A percentile compares a stretch with the other conserved stretches of the same genome.
These are phyloP conservation scores for Vitis rupestris DNA, from an alignment of 164 flowering plant species.

Conservation along the genomic window DNA sequence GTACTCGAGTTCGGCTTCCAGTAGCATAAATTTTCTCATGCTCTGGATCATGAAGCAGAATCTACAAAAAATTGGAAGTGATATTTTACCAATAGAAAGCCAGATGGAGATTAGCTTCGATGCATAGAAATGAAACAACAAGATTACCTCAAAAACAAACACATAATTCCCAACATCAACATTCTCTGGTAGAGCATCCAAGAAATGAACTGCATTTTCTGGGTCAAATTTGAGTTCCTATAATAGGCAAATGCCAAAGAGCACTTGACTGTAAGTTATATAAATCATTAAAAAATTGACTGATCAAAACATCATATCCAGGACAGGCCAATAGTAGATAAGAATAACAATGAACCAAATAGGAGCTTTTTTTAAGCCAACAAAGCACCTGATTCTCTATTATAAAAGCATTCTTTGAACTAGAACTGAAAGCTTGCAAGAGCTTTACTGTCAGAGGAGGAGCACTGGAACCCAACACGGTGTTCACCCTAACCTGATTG, in stretches of 20 bases:
- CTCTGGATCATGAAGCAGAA: slow-evolving; percentile 64
- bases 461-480: slow-evolving; percentile 33
- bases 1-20: slow-evolving; percentile 60
- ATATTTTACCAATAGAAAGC: background rate
- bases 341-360: no score
- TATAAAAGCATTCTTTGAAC: slow-evolving; percentile 21
- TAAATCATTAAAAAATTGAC: background rate
- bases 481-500: slow-evolving; percentile 31
- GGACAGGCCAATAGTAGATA: no score
- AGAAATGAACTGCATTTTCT: slow-evolving; percentile 41
- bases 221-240: slow-evolving; percentile 80
- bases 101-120: slow-evolving; percentile 3
- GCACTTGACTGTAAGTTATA: background rate
- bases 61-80: slow-evolving; percentile 31
- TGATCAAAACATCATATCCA: background rate
- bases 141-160: slow-evolving; percentile 74
- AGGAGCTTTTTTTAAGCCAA: no score
- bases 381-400: slow-evolving; percentile 24
- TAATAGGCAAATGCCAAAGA: slow-evolving; percentile 4
- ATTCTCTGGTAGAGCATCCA: slow-evolving; percentile 55
- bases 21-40: slow-evolving; percentile 59
- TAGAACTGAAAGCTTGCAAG: slow-evolving; percentile 21
- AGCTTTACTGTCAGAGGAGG: slow-evolving; percentile 34
- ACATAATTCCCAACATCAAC: slow-evolving; percentile 79
- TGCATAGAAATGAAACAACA: slow-evolving; percentile 4